These are phyloP conservation scores for Apophysomyces sp. DNA, from an alignment of 371 early-diverging fungal species.

Conservation along the genomic window DNA sequence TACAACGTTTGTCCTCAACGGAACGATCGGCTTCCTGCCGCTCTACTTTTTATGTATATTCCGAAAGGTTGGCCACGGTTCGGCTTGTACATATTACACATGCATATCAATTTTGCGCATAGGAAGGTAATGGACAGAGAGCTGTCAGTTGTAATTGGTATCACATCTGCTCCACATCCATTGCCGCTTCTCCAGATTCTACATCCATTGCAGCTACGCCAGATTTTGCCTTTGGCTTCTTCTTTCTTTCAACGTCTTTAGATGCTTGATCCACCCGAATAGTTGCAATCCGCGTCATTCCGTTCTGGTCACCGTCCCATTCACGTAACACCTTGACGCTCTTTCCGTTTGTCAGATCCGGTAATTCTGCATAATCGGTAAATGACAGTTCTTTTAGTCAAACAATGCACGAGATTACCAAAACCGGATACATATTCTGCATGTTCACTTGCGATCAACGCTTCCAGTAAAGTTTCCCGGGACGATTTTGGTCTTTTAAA, in stretches of 20 bases:
- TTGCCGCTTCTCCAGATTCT: not conserved
- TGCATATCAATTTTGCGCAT: not conserved
- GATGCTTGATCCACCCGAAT: not conserved
- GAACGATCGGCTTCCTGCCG: not conserved
- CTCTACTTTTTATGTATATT: not conserved
- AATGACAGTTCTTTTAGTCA: not conserved
- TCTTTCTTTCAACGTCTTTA: not conserved
- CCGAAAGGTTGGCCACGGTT: not conserved
- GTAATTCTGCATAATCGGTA: constrained; percentile 42
- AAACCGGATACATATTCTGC: constrained; percentile 60
- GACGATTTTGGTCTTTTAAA: constrained; percentile 48
- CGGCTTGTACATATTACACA: not conserved
- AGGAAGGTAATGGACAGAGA: not conserved
- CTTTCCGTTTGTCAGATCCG: constrained; percentile 58
- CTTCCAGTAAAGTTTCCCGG: constrained; percentile 47
- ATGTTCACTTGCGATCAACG: constrained; percentile 42
- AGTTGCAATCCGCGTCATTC: constrained; percentile 34
- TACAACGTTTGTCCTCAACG: not conserved
- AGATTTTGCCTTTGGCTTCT: not conserved
- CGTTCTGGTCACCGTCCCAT: constrained; percentile 64
- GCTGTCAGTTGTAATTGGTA: not conserved
- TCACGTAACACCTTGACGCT: constrained; percentile 49
- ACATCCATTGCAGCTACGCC: not conserved
- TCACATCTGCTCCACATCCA: not conserved
- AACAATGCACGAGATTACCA: constrained; percentile 38